A percentile compares a stretch with the other conserved stretches of the same genome.
phyloP scores from a whole-genome alignment of 805 yeast genomes.

The Starmerella kuoi region DNA sequence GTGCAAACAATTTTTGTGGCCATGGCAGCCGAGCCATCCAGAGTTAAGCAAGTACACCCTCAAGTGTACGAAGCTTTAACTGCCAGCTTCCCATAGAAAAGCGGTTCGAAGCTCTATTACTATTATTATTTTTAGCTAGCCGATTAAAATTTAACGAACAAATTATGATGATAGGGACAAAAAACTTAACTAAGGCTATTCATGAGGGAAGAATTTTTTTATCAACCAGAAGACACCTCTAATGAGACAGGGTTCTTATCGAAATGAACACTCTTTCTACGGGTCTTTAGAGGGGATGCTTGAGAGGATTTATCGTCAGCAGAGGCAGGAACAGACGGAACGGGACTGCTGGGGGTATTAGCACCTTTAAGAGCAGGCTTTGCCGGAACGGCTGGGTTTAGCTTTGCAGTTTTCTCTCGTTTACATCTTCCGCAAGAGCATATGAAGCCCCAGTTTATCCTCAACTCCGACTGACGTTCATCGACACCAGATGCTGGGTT shows the following conservation, averaged over 20 bases:
- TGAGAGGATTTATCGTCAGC: neutral
- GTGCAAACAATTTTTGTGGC: conserved; percentile 75
- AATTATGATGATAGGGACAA: too few relatives aligned
- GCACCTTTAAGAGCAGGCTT: conserved; percentile 12
- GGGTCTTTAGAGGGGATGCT: conserved; percentile 1
- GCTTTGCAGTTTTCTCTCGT: conserved; percentile 21
- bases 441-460: conserved; percentile 69
- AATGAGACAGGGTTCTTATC: conserved; percentile 17
- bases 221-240: conserved; percentile 2
- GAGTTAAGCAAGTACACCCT: conserved; percentile 62
- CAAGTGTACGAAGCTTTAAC: conserved; percentile 22
- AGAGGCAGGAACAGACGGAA: conserved; percentile 1
- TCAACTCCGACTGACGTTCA: conserved; percentile 50
- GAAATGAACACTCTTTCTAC: conserved; percentile 23
- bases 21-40: conserved; percentile 72
- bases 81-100: too few relatives aligned
- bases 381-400: conserved; percentile 1
- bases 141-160: too few relatives aligned
- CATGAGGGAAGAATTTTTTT: too few relatives aligned
- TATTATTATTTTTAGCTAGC: too few relatives aligned
- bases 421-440: conserved; percentile 60
- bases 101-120: neutral
- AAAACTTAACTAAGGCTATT: too few relatives aligned
- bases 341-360: neutral
- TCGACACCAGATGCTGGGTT: conserved; percentile 50